A percentile compares a stretch with the other conserved stretches of the same genome.
Conservation (phyloP, 768 basidiomycete genomes). For the Ramaria sp. region DNA sequence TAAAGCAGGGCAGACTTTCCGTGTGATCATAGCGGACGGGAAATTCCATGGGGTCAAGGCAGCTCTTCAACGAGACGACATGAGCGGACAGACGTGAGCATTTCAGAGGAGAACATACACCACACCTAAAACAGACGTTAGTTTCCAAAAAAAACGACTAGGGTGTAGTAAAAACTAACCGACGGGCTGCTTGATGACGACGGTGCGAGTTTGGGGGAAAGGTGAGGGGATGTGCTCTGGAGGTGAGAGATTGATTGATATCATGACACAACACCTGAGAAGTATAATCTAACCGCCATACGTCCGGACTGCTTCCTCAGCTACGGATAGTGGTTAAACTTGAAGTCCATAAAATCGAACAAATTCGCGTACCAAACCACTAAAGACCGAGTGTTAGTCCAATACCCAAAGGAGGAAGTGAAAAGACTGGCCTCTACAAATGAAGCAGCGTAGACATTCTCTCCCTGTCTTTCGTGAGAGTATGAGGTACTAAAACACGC, state of each 20-base stretch:
- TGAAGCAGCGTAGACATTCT: conserved; percentile 76
- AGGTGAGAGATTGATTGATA: background rate
- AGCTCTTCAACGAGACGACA: conserved; percentile 32
- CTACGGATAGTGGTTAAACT: conserved; percentile 25
- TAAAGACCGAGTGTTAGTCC: conserved; percentile 18
- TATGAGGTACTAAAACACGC: background rate
- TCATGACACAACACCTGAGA: background rate
- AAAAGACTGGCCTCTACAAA: conserved; percentile 57
- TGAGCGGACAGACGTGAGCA: conserved; percentile 1
- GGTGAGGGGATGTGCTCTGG: conserved; percentile 51
- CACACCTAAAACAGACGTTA: conserved; percentile 25
- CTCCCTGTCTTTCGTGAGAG: conserved; percentile 37
- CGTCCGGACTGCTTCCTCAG: conserved; percentile 84
- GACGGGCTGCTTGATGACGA: conserved; percentile 89
- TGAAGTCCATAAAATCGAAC: conserved; percentile 8
- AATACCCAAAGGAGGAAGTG: background rate
- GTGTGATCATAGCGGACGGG: conserved; percentile 88
- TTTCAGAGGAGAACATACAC: conserved; percentile 25
- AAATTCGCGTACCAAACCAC: conserved; percentile 66
- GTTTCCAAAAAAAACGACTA: conserved; percentile 10
- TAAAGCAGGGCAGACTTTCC: conserved; percentile 81
- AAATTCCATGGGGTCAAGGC: conserved; percentile 89
- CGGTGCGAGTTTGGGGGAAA: conserved; percentile 57
- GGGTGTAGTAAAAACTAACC: conserved; percentile 32
- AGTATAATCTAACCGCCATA: conserved; percentile 58